A percentile compares a stretch with the other conserved stretches of the same genome.
These are phyloP conservation scores for Wallacemonas sp. DNA, from an alignment of 208 protist genomes.

Conservation along the genomic window DNA sequence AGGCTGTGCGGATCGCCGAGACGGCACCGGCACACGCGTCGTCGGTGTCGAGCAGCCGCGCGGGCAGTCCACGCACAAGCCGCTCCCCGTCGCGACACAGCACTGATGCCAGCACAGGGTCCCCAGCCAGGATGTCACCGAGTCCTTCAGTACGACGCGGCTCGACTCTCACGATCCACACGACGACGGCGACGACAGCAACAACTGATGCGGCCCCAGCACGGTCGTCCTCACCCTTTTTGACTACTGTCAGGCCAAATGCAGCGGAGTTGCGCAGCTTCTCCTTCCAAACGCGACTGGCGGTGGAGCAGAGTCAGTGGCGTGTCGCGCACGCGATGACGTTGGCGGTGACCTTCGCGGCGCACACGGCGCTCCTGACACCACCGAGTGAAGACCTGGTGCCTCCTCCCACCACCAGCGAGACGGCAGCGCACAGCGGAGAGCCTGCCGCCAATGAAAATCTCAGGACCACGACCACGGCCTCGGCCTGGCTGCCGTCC, in stretches of 20 bases:
- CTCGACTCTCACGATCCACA: not conserved
- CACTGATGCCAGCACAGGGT: too few species aligned
- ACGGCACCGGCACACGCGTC: not conserved
- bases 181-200: not conserved
- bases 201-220: not conserved
- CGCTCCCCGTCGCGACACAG: not conserved
- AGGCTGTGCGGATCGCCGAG: not conserved
- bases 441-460: too few species aligned
- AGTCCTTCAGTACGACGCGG: not conserved
- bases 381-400: not conserved
- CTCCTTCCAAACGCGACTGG: not conserved
- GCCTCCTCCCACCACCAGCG: not conserved
- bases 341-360: not conserved
- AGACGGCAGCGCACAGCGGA: not conserved
- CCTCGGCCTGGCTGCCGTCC: too few species aligned
- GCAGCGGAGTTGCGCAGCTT: not conserved
- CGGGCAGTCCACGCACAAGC: not conserved
- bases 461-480: too few species aligned
- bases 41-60: not conserved
- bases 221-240: not conserved
- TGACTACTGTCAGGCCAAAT: not conserved
- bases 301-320: conserved; percentile 14
- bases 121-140: too few species aligned
- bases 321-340: not conserved
- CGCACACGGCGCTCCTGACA: not conserved